Conservation (phyloP, 306 rosid species). For the Arachis hypogaea region DNA sequence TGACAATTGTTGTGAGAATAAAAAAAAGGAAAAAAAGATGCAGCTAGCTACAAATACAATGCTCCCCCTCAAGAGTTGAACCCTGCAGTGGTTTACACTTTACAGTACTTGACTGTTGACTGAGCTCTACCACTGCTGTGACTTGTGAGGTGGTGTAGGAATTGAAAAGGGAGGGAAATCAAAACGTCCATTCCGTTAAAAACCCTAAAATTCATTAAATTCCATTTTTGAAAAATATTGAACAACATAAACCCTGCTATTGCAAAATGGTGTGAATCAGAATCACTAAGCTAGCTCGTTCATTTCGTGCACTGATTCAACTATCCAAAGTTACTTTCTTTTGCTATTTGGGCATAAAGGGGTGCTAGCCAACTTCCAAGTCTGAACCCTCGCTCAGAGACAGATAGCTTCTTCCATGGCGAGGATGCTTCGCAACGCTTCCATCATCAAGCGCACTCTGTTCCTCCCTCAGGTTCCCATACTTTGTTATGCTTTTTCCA, state of each 20-base stretch:
- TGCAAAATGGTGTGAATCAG: not conserved
- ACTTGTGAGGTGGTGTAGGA: not conserved
- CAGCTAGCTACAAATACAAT: too few relatives aligned
- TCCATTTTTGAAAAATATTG: not conserved
- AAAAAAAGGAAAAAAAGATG: too few relatives aligned
- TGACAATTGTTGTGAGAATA: too few relatives aligned
- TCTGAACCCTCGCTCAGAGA: constrained; percentile 8
- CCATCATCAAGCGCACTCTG: constrained; percentile 53
- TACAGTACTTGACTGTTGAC: not conserved
- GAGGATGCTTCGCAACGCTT: constrained; percentile 65
- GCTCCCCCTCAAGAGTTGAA: too few relatives aligned
- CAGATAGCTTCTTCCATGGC: constrained; percentile 54
- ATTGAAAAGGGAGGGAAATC: constrained; percentile 62
- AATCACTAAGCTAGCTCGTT: not conserved
- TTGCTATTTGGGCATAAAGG: not conserved
- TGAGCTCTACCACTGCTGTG: not conserved
- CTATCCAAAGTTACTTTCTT: constrained; percentile 11
- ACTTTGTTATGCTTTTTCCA: not conserved
- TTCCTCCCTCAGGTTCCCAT: constrained; percentile 53
- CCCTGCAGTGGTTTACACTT: too few relatives aligned
- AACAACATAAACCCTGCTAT: not conserved
- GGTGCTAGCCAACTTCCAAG: not conserved
- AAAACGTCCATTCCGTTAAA: constrained; percentile 17
- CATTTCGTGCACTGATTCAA: too few relatives aligned
- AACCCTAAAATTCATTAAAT: constrained; percentile 46